Percentiles rank a stretch among this genome's conserved stretches.
phyloP scores from a whole-genome alignment of 441 rosid genomes.

The Adansonia grandidieri region DNA sequence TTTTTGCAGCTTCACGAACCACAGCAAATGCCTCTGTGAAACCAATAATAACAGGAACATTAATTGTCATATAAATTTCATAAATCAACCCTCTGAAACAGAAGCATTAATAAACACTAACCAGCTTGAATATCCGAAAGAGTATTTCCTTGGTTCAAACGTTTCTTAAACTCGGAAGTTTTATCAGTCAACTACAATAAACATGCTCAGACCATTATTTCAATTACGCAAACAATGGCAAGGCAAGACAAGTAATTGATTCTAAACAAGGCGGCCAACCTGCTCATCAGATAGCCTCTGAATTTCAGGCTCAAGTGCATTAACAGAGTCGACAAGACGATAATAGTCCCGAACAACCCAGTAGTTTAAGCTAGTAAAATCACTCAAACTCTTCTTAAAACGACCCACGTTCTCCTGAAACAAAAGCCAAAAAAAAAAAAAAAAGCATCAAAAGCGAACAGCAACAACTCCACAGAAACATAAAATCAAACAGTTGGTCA shows the following conservation, averaged over 20 bases:
- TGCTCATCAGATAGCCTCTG: constrained; percentile 71
- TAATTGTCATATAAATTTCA: neutral
- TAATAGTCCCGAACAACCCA: constrained; percentile 93
- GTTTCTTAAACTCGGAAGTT: constrained; percentile 72
- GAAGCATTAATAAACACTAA: constrained; percentile 38
- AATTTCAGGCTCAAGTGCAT: constrained; percentile 59
- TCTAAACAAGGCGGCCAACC: constrained; percentile 50
- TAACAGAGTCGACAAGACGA: constrained; percentile 77
- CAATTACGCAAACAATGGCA: constrained; percentile 10
- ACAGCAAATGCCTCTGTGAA: constrained; percentile 85
- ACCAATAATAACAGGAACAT: constrained; percentile 23
- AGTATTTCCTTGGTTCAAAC: constrained; percentile 67
- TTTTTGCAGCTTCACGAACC: constrained; percentile 95
- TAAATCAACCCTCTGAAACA: neutral
- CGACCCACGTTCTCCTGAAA: constrained; percentile 55
- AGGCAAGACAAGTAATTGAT: constrained; percentile 6
- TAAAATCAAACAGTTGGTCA: constrained; percentile 58
- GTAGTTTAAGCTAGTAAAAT: constrained; percentile 66
- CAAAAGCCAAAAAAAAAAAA: neutral
- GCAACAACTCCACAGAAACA: constrained; percentile 31
- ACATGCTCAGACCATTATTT: constrained; percentile 27
- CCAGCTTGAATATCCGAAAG: constrained; percentile 91
- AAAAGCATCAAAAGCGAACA: neutral
- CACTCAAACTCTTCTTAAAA: constrained; percentile 52
- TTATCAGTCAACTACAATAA: constrained; percentile 67